Percentiles rank a stretch among this genome's conserved stretches.
Conservation (phyloP, 192 early-diverging fungal species). For the Coemansia sp. region DNA sequence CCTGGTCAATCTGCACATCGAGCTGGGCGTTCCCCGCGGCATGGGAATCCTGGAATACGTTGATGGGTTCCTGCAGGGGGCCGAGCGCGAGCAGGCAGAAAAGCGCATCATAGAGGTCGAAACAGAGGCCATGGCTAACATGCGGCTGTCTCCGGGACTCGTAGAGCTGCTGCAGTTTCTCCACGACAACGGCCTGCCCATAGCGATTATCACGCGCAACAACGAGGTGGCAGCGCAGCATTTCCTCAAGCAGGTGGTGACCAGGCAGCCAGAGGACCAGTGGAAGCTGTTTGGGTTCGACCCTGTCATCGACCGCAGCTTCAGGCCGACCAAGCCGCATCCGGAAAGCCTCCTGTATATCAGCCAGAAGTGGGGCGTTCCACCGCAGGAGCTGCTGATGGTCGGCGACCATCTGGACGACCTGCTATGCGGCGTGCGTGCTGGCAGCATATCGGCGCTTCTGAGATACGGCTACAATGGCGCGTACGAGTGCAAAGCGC, state of each 20-base stretch:
- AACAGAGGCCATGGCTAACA: constrained; percentile 38
- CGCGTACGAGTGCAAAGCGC: constrained; percentile 32
- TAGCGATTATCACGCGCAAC: constrained; percentile 55
- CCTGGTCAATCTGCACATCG: constrained; percentile 34
- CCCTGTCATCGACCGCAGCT: constrained; percentile 50
- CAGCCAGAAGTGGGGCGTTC: constrained; percentile 42
- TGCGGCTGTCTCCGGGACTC: constrained; percentile 48
- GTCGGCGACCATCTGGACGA: constrained; percentile 57
- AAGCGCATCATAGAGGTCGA: constrained; percentile 43
- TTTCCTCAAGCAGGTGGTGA: constrained; percentile 42
- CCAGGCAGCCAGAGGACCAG: constrained; percentile 23
- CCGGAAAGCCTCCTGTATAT: constrained; percentile 46
- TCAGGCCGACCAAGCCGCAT: constrained; percentile 50
- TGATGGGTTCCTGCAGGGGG: constrained; percentile 29
- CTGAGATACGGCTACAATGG: constrained; percentile 39
- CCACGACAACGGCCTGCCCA: constrained; percentile 29
- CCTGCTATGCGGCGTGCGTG: constrained; percentile 48
- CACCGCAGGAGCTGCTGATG: constrained; percentile 51
- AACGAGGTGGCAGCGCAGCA: constrained; percentile 44
- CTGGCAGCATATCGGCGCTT: constrained; percentile 47
- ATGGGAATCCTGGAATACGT: constrained; percentile 44
- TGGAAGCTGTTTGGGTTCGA: constrained; percentile 40
- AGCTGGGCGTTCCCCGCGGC: constrained; percentile 33
- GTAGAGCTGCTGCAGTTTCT: constrained; percentile 41
- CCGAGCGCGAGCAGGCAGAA: constrained; percentile 28